Evolutionary conservation across 148 eudicot species (phyloP), one percentile per base, ranked within the genome.

Genomic region (Silene uniflora): DNA sequence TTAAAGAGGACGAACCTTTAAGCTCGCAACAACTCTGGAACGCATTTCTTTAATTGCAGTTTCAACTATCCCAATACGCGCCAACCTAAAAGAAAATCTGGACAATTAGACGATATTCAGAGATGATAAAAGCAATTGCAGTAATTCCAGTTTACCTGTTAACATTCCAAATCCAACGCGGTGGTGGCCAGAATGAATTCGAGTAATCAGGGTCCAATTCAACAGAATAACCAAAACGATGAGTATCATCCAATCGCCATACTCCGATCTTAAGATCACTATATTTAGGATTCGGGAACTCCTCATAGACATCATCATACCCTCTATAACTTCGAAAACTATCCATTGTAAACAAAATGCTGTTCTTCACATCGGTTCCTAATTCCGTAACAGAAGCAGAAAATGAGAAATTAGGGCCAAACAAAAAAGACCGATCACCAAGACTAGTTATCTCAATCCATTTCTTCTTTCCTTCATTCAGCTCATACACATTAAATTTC

Each of bases 91-190:
- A 5, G 42, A 35, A 35, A 35, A 35, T 35, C 1, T 29, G 32
- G 3, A 29, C 32, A 16, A 35, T 35, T 5, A 35, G 42, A 35
- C 42, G 42, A 35, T 35, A 3, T 29, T 29, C 3, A n/a, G n/a
- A n/a, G n/a, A n/a, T n/a, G n/a, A n/a, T n/a, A n/a, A n/a, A n/a
- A n/a, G 1, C 32, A 29, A 3, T 29, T 1, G 32, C 32, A 29
- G 32, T 29, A 29, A 29, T 29, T 29, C 3, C 32, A 29, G n/a
- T n/a, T n/a, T n/a, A 78, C 80, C 23, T 54, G 65, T 52, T 19
- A 62, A 32, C 23, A 9, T 14, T 39, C 80, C 80, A 78, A 22
- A 78, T 14, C 75, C 80, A 77, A 62, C 65, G 1, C 21, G 80
- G 75, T 8, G 71, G 80, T 10, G 80, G 80, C 80, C 80, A 71